These are phyloP conservation scores for Canna indica DNA, from an alignment of 176 grass and related monocot genomes.

Conservation along the genomic window DNA sequence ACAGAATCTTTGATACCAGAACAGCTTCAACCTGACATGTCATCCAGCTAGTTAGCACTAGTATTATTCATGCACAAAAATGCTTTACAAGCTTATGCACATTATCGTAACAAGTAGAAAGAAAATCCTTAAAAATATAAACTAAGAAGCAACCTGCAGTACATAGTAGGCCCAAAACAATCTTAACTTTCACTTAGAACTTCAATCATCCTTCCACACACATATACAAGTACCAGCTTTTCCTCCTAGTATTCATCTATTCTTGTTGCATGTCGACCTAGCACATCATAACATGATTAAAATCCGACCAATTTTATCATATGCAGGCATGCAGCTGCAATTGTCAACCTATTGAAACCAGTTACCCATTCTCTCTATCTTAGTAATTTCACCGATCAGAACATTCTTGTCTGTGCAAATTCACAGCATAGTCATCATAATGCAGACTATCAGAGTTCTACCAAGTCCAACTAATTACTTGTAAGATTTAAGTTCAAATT, in stretches of 20 bases:
- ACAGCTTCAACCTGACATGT: conserved; percentile 57
- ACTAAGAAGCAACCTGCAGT: neutral
- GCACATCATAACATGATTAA: no score
- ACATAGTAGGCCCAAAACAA: neutral
- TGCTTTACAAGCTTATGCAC: neutral
- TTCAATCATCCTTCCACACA: neutral
- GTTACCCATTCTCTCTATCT: no score
- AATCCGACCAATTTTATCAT: no score
- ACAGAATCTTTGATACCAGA: conserved; percentile 52
- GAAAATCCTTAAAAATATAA: neutral
- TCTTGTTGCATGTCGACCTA: no score
- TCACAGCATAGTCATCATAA: no score
- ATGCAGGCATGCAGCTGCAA: no score
- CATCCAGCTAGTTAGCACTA: neutral
- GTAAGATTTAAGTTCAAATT: neutral
- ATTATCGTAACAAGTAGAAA: neutral
- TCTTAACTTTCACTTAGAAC: neutral
- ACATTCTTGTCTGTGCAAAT: no score
- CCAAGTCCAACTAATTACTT: neutral
- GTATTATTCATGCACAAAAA: neutral
- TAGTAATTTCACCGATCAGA: no score
- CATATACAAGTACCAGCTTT: neutral
- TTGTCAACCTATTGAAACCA: no score
- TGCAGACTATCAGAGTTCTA: no score
- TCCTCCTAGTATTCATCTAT: neutral